A percentile compares a stretch with the other conserved stretches of the same genome.
These are phyloP conservation scores for Amanita subjunquillea DNA, from an alignment of 768 basidiomycete genomes.

Conservation along the genomic window DNA sequence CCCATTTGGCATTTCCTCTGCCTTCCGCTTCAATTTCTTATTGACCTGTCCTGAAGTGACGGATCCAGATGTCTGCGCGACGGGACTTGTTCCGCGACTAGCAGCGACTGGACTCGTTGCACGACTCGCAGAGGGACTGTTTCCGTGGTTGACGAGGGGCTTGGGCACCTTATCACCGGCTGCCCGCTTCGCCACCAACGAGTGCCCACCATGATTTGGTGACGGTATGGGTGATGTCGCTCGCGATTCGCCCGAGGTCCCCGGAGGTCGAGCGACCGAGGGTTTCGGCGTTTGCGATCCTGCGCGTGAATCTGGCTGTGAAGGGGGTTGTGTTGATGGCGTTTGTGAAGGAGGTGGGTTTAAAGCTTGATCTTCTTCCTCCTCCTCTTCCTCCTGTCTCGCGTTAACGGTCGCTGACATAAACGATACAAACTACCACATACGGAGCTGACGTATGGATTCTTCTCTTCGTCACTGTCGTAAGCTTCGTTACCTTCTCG, in stretches of 20 bases:
- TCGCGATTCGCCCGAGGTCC: constrained; percentile 33
- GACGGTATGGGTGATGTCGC: constrained; percentile 49
- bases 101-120: constrained; percentile 37
- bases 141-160: constrained; percentile 42
- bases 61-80: constrained; percentile 15
- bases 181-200: constrained; percentile 72
- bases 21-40: constrained; percentile 34
- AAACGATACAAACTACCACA: constrained; percentile 15
- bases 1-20: constrained; percentile 26
- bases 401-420: constrained; percentile 6
- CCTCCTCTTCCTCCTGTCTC: constrained; percentile 55
- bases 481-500: constrained; percentile 76
- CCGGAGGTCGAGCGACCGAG: constrained; percentile 22
- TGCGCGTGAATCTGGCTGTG: constrained; percentile 9
- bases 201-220: constrained; percentile 61
- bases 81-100: constrained; percentile 36
- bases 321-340: constrained; percentile 37
- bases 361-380: constrained; percentile 41
- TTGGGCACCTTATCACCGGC: constrained; percentile 73
- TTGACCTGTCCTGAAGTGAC: constrained; percentile 22
- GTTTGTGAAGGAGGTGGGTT: constrained; percentile 35
- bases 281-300: constrained; percentile 33
- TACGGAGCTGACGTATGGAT: constrained; percentile 76
- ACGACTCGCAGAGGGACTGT: constrained; percentile 52
- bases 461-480: constrained; percentile 75